These are phyloP conservation scores for Pochonia chlamydosporia DNA, from an alignment of 2,329 filamentous ascomycete species.

Conservation along the genomic window DNA sequence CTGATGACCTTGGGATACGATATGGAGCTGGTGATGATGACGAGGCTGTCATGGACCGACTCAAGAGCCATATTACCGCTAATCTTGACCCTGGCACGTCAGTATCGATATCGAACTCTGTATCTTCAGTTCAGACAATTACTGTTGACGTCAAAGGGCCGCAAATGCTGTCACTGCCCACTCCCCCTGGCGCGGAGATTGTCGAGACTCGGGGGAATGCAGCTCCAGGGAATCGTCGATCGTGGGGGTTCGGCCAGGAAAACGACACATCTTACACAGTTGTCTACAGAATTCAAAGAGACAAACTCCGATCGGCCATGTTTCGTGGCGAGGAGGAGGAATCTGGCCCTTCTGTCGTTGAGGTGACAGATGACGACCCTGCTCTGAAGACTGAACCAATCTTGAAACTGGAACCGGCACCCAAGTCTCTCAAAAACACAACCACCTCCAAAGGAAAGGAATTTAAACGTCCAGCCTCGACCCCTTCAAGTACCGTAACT, in stretches of 20 bases:
- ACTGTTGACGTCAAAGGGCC: slow-evolving; percentile 57
- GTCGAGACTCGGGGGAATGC: slow-evolving; percentile 38
- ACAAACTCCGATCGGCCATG: slow-evolving; percentile 38
- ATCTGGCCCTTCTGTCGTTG: slow-evolving; percentile 18
- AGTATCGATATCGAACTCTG: slow-evolving; percentile 55
- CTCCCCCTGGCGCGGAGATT: slow-evolving; percentile 54
- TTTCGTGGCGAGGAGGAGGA: slow-evolving; percentile 28
- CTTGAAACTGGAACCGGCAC: neutral
- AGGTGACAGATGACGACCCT: slow-evolving; percentile 19
- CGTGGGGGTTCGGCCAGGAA: slow-evolving; percentile 14
- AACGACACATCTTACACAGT: slow-evolving; percentile 42
- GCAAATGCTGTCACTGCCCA: slow-evolving; percentile 42
- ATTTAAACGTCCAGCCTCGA: neutral
- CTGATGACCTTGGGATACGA: slow-evolving; percentile 1
- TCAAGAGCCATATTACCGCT: slow-evolving; percentile 48
- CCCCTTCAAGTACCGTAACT: slow-evolving; percentile 1
- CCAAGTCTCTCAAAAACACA: neutral
- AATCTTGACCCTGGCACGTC: slow-evolving; percentile 49
- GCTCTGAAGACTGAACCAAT: neutral
- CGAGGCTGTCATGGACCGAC: slow-evolving; percentile 35
- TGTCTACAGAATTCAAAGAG: slow-evolving; percentile 54
- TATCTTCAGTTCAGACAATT: slow-evolving; percentile 56
- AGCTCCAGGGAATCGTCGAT: slow-evolving; percentile 8
- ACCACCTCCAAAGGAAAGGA: neutral
- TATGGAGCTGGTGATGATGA: slow-evolving; percentile 22